Percentiles rank a stretch among this genome's conserved stretches.
Conservation (phyloP, 2,329 filamentous ascomycete species). For the Hymenoscyphus scutula region DNA sequence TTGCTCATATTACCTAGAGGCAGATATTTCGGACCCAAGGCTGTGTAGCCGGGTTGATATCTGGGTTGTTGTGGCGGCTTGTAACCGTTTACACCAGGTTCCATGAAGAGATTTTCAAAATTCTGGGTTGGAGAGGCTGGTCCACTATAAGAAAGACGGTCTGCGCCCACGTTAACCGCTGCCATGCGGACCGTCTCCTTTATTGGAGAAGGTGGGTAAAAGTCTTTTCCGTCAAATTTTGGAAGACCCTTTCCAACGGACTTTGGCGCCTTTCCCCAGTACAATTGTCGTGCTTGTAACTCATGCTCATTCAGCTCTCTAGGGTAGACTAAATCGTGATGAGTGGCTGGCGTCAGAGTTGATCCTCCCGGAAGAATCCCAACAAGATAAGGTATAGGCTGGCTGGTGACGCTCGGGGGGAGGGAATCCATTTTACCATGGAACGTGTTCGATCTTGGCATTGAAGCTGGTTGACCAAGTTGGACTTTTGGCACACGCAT, state of each 20-base stretch:
- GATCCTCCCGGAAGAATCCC: constrained; percentile 49
- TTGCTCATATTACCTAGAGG: background rate
- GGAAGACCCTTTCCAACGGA: constrained; percentile 51
- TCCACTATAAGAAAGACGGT: background rate
- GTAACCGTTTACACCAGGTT: constrained; percentile 17
- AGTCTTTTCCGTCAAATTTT: constrained; percentile 64
- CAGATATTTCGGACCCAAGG: background rate
- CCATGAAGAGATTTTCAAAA: constrained; percentile 19
- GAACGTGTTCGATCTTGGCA: constrained; percentile 24
- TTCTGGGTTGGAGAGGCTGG: constrained; percentile 1
- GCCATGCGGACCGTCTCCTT: constrained; percentile 36
- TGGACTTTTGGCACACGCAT: constrained; percentile 15
- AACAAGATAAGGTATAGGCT: constrained; percentile 50
- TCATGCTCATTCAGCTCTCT: constrained; percentile 59
- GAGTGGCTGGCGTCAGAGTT: constrained; percentile 41
- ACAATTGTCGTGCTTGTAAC: constrained; percentile 55
- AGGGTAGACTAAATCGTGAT: constrained; percentile 52
- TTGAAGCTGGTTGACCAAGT: background rate
- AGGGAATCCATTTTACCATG: constrained; percentile 17
- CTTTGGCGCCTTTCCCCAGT: constrained; percentile 57
- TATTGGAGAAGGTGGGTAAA: constrained; percentile 56
- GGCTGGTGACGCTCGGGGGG: constrained; percentile 1
- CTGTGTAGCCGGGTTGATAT: background rate
- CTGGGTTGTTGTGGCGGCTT: constrained; percentile 11
- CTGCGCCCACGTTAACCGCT: background rate